phyloP scores from a whole-genome alignment of 805 yeast species.

The Wickerhamomyces queroliae region DNA sequence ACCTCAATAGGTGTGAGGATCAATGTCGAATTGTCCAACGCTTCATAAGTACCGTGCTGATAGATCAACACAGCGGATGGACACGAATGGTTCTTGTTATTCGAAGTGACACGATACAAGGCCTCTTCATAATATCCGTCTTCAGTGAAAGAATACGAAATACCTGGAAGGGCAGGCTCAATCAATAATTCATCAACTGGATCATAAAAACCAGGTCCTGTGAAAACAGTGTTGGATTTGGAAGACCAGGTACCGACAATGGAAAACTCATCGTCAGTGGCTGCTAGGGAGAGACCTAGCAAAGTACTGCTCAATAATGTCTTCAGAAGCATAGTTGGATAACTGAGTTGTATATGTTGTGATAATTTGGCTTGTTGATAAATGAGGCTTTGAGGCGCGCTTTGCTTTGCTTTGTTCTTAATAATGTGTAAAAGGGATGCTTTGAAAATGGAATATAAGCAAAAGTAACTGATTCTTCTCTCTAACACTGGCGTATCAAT shows the following conservation, averaged over 20 bases:
- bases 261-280: constrained; percentile 8
- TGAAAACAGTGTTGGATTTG: constrained; percentile 88
- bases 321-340: no score
- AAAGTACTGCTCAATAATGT: no score
- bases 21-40: constrained; percentile 61
- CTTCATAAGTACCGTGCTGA: constrained; percentile 83
- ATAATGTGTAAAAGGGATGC: no score
- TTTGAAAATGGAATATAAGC: no score
- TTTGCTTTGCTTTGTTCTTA: no score
- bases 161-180: constrained; percentile 95
- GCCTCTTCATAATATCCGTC: constrained; percentile 95
- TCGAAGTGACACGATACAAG: constrained; percentile 66
- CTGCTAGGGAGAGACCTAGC: background rate
- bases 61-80: constrained; percentile 75
- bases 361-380: no score
- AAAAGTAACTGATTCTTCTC: no score
- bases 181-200: constrained; percentile 92
- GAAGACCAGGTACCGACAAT: constrained; percentile 93
- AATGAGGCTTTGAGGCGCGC: no score
- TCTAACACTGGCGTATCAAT: no score
- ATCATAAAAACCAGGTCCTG: constrained; percentile 95
- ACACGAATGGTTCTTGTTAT: constrained; percentile 72
- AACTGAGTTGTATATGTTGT: no score
- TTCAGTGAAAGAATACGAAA: constrained; percentile 84
- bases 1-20: constrained; percentile 67